phyloP scores from a whole-genome alignment of 2,329 filamentous ascomycete species.

The Aspergillus pseudoviridinutans region DNA sequence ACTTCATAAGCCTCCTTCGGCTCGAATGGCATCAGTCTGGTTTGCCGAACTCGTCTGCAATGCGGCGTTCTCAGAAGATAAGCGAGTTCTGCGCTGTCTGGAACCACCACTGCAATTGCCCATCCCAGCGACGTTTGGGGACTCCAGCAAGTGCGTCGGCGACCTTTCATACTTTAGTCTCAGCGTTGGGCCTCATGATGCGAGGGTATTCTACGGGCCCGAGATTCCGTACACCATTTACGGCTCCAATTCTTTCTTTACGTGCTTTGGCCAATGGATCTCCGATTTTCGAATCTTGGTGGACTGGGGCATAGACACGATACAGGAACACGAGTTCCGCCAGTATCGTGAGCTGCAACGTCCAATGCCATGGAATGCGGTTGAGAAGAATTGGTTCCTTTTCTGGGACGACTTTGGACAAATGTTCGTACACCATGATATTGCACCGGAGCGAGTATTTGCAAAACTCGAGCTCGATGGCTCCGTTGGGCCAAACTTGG shows the following conservation, averaged over 20 bases:
- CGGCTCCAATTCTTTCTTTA: conserved; percentile 52
- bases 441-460: no score
- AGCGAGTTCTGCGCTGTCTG: conserved; percentile 34
- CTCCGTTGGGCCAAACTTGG: no score
- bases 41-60: conserved; percentile 49
- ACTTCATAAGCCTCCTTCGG: conserved; percentile 44
- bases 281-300: conserved; percentile 52
- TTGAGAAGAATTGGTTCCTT: no score
- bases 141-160: conserved; percentile 28
- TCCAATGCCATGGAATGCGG: no score
- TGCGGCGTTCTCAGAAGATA: conserved; percentile 44
- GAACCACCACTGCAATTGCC: conserved; percentile 10
- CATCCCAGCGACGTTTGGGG: no score
- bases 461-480: no score
- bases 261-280: conserved; percentile 57
- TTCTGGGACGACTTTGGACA: no score
- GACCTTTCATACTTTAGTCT: conserved; percentile 41
- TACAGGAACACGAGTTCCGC: conserved; percentile 20
- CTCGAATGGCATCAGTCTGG: conserved; percentile 32
- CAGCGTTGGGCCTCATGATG: conserved; percentile 55
- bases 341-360: no score
- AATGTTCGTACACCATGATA: no score
- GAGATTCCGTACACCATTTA: conserved; percentile 49
- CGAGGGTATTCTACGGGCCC: conserved; percentile 55
- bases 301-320: conserved; percentile 38